Evolutionary conservation across 2,329 filamentous ascomycete genomes (phyloP).

Genomic region (Colletotrichum brevisporum): DNA sequence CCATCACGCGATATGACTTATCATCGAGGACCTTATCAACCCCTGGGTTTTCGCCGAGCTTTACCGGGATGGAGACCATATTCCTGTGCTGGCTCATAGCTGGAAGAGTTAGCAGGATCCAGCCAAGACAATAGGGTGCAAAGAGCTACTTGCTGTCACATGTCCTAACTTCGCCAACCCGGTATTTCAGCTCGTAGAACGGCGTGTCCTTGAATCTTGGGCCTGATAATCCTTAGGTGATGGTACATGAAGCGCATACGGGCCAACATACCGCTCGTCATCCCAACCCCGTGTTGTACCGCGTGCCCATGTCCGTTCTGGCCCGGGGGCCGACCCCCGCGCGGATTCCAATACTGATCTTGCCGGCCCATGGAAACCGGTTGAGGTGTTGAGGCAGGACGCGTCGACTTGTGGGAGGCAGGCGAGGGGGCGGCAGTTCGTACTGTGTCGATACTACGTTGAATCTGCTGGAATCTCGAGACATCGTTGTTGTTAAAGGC

Average conservation of each 20-base stretch:
- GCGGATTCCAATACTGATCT: constrained; percentile 31
- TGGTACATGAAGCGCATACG: background rate
- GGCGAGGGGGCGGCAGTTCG: constrained; percentile 34
- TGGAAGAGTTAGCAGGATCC: constrained; percentile 47
- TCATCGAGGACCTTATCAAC: constrained; percentile 72
- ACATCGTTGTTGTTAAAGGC: constrained; percentile 54
- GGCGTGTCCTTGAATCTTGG: constrained; percentile 78
- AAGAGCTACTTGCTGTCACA: constrained; percentile 76
- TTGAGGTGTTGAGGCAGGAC: constrained; percentile 21
- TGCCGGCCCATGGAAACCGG: constrained; percentile 21
- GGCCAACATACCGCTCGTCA: constrained; percentile 12
- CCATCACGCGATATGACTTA: constrained; percentile 78
- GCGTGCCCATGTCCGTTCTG: constrained; percentile 20
- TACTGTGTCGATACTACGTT: constrained; percentile 55
- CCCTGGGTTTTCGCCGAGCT: constrained; percentile 64
- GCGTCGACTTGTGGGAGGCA: constrained; percentile 29
- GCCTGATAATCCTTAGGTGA: constrained; percentile 20
- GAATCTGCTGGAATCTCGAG: constrained; percentile 59
- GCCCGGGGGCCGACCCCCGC: constrained; percentile 22
- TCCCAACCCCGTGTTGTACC: constrained; percentile 24
- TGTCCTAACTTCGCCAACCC: constrained; percentile 74
- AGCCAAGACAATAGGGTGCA: background rate
- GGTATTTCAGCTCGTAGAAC: constrained; percentile 81
- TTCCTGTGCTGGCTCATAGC: constrained; percentile 70
- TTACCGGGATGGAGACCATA: constrained; percentile 61